phyloP scores from a whole-genome alignment of 352 stramenopile genomes.

The Phytophthora ohioensis region DNA sequence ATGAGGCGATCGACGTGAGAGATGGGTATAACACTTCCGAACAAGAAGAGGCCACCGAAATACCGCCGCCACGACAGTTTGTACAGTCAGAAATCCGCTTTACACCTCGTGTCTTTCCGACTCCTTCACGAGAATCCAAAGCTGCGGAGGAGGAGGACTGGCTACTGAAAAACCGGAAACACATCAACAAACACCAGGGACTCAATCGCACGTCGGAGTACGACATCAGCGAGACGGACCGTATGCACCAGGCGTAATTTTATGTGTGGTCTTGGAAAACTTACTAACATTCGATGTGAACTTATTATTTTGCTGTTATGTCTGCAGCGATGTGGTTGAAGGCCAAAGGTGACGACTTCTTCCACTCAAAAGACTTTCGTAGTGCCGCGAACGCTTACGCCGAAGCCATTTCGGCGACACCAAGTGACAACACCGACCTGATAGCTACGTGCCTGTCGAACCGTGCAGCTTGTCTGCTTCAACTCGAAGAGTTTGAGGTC shows the following conservation, averaged over 20 bases:
- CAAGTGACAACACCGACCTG: slow-evolving; percentile 49
- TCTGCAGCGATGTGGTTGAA: slow-evolving; percentile 84
- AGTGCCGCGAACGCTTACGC: slow-evolving; percentile 79
- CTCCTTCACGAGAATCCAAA: slow-evolving; percentile 81
- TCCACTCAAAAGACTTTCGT: slow-evolving; percentile 67
- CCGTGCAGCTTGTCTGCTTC: slow-evolving; percentile 68
- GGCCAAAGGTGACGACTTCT: slow-evolving; percentile 88
- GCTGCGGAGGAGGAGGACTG: slow-evolving; percentile 85
- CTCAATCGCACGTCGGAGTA: slow-evolving; percentile 58
- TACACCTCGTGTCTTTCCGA: slow-evolving; percentile 81
- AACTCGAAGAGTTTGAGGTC: slow-evolving; percentile 67
- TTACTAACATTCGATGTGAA: neutral
- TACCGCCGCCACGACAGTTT: slow-evolving; percentile 56
- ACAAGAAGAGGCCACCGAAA: slow-evolving; percentile 17
- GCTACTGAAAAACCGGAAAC: slow-evolving; percentile 85
- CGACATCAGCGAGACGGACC: slow-evolving; percentile 88
- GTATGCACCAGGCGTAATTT: slow-evolving; percentile 42
- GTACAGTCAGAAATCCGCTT: slow-evolving; percentile 73
- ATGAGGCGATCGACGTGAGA: slow-evolving; percentile 22
- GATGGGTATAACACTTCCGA: slow-evolving; percentile 1
- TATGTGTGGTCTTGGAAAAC: neutral
- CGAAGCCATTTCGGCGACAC: slow-evolving; percentile 56
- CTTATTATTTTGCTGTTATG: neutral
- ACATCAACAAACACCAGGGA: slow-evolving; percentile 78
- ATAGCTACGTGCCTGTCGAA: slow-evolving; percentile 74